Evolutionary conservation across 805 yeast genomes (phyloP).

Genomic region (Kodamaea nitidulidarum): DNA sequence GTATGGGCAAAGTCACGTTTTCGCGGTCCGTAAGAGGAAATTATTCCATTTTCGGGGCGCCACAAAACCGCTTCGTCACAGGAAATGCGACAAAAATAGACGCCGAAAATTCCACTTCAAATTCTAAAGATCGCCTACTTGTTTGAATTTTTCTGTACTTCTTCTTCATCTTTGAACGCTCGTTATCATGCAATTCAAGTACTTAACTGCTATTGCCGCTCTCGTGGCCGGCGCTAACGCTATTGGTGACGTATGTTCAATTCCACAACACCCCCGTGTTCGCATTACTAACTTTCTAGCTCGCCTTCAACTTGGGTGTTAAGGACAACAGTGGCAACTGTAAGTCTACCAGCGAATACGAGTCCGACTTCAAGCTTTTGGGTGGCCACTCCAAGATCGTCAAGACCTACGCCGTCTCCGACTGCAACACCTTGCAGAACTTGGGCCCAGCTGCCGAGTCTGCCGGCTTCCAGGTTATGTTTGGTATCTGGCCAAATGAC

Average conservation of each 20-base stretch:
- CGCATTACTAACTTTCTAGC: constrained; percentile 20
- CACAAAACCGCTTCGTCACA: background rate
- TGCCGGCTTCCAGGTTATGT: constrained; percentile 69
- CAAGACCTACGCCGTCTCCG: constrained; percentile 89
- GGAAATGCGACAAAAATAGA: constrained; percentile 6
- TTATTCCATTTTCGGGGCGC: background rate
- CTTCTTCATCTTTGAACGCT: constrained; percentile 8
- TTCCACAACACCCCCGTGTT: background rate
- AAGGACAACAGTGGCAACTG: constrained; percentile 70
- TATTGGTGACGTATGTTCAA: constrained; percentile 47
- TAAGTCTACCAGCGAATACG: constrained; percentile 69
- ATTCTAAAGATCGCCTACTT: background rate
- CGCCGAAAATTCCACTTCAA: constrained; percentile 9
- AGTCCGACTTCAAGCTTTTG: constrained; percentile 59
- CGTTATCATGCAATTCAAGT: constrained; percentile 34
- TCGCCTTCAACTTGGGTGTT: constrained; percentile 83
- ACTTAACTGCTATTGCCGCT: constrained; percentile 45
- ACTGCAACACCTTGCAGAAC: constrained; percentile 81
- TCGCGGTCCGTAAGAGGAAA: background rate
- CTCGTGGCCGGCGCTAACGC: constrained; percentile 51
- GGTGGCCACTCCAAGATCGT: constrained; percentile 58
- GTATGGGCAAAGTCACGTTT: constrained; percentile 4
- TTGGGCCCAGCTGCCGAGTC: constrained; percentile 84
- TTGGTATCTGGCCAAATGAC: constrained; percentile 95
- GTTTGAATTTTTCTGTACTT: constrained; percentile 4